Percentiles rank a stretch among this genome's conserved stretches.
Conservation (phyloP, 2,329 filamentous ascomycete genomes). For the Ceratocystis albifundus region DNA sequence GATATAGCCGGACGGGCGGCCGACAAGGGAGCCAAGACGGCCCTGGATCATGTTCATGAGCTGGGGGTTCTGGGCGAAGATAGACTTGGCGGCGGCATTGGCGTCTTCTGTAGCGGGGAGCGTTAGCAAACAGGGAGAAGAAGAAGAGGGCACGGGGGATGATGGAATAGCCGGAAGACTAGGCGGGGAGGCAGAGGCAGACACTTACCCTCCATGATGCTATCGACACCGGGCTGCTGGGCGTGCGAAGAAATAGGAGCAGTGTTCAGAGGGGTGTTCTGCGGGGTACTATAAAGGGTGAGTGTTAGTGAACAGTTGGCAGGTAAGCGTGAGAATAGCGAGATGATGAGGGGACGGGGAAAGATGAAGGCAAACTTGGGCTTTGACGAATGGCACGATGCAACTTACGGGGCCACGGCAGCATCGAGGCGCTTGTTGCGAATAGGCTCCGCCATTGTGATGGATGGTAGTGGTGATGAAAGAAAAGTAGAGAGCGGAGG, state of each 20-base stretch:
- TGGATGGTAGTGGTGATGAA: conserved; percentile 25
- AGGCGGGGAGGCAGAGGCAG: background rate
- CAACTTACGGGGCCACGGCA: conserved; percentile 47
- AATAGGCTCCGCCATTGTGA: conserved; percentile 50
- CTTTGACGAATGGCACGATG: background rate
- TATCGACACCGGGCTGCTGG: conserved; percentile 83
- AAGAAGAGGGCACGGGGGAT: too few relatives aligned
- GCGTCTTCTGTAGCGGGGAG: conserved; percentile 58
- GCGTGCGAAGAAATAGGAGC: conserved; percentile 96
- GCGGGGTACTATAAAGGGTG: conserved; percentile 62
- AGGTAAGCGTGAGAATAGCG: background rate
- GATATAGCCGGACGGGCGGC: conserved; percentile 92
- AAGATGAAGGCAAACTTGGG: conserved; percentile 15
- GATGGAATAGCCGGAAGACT: background rate
- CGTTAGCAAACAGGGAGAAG: background rate
- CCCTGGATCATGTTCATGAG: conserved; percentile 97
- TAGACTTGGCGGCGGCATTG: conserved; percentile 47
- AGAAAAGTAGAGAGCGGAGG: conserved; percentile 24
- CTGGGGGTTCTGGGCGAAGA: conserved; percentile 91
- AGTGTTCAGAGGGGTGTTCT: conserved; percentile 93
- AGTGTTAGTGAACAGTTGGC: conserved; percentile 17
- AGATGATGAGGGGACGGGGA: conserved; percentile 14
- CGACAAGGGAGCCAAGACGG: conserved; percentile 84
- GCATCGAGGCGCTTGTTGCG: conserved; percentile 50
- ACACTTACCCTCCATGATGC: conserved; percentile 88